Evolutionary conservation across 345 rosid genomes (phyloP).

Genomic region (Erysimum cheiranthoides): DNA sequence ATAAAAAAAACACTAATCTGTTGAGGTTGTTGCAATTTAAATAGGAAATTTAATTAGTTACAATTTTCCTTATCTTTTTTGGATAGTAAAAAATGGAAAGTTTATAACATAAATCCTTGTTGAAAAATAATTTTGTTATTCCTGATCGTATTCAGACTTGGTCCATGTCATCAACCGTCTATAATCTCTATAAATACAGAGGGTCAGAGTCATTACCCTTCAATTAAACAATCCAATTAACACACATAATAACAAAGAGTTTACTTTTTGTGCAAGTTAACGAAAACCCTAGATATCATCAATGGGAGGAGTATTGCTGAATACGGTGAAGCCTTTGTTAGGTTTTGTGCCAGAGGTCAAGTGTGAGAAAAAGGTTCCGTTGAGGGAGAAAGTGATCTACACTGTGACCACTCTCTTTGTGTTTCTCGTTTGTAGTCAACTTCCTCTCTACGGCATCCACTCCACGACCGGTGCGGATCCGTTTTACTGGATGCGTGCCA

Average conservation of each 20-base stretch:
- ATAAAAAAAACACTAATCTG: not conserved
- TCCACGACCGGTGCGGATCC: constrained; percentile 62
- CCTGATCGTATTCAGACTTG: not conserved
- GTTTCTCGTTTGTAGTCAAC: constrained; percentile 61
- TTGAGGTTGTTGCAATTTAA: not conserved
- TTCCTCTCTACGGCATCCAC: constrained; percentile 64
- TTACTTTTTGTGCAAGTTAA: too few species aligned
- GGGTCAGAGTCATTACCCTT: not conserved
- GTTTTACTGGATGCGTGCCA: constrained; percentile 65
- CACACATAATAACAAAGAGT: not conserved
- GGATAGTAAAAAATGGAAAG: not conserved
- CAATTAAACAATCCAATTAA: not conserved
- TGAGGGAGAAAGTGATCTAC: constrained; percentile 58
- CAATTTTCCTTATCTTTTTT: too few species aligned
- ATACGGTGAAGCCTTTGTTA: constrained; percentile 56
- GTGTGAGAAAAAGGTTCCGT: constrained; percentile 53
- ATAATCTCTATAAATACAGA: constrained; percentile 9
- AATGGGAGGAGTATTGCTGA: constrained; percentile 51
- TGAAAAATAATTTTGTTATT: not conserved
- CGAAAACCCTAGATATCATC: too few species aligned
- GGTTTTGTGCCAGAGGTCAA: constrained; percentile 54
- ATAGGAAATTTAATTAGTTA: not conserved
- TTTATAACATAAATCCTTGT: not conserved
- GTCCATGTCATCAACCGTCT: not conserved
- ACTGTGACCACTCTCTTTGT: constrained; percentile 51